phyloP scores from a whole-genome alignment of 129 eudicot genomes.

The Chrysanthemum seticuspe region DNA sequence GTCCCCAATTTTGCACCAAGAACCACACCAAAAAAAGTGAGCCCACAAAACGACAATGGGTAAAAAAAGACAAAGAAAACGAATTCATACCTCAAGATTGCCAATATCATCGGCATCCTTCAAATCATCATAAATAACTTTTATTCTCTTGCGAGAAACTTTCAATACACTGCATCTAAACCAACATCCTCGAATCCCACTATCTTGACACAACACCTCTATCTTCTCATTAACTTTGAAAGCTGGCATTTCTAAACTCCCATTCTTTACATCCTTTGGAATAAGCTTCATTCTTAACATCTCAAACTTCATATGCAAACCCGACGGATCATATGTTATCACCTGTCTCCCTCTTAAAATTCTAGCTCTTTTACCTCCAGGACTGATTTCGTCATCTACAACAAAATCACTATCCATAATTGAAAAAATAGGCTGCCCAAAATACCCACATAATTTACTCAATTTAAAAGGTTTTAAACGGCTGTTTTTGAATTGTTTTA shows the following conservation, averaged over 20 bases:
- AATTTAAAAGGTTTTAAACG: slow-evolving; percentile 78
- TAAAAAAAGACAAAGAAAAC: not conserved
- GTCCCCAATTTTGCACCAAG: not conserved
- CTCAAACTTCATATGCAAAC: slow-evolving; percentile 48
- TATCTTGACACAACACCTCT: slow-evolving; percentile 84
- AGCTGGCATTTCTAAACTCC: slow-evolving; percentile 19
- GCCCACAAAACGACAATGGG: not conserved
- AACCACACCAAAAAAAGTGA: too few relatives aligned
- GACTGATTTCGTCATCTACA: slow-evolving; percentile 53
- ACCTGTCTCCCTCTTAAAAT: slow-evolving; percentile 50
- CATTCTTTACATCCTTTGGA: slow-evolving; percentile 44
- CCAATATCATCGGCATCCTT: slow-evolving; percentile 77
- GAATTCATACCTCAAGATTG: slow-evolving; percentile 71
- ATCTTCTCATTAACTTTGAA: slow-evolving; percentile 62
- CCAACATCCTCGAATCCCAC: slow-evolving; percentile 99
- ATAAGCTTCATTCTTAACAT: slow-evolving; percentile 34
- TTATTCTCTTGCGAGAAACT: slow-evolving; percentile 56
- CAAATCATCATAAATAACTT: slow-evolving; percentile 70
- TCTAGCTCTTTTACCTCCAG: slow-evolving; percentile 69
- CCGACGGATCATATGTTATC: slow-evolving; percentile 30
- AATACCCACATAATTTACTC: slow-evolving; percentile 87
- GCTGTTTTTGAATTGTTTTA: slow-evolving; percentile 70
- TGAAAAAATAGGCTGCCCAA: slow-evolving; percentile 77
- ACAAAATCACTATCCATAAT: slow-evolving; percentile 54
- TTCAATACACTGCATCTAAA: slow-evolving; percentile 79